Evolutionary conservation across 768 basidiomycete species (phyloP).

Genomic region (Sporobolomyces pararoseus): DNA sequence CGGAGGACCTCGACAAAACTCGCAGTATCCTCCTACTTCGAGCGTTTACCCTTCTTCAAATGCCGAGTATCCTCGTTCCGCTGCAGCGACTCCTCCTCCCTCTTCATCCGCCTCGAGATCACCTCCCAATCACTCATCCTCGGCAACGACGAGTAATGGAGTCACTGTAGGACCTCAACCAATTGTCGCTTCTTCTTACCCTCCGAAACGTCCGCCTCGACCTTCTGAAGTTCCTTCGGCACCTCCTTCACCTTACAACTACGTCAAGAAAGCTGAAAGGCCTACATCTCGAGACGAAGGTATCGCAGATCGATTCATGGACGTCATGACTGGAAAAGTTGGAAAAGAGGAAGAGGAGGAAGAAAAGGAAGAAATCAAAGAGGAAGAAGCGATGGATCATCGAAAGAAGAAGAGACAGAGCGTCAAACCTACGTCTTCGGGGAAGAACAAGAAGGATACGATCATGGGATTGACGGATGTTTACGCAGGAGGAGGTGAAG

Average conservation of each 20-base stretch:
- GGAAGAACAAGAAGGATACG: constrained; percentile 40
- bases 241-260: constrained; percentile 12
- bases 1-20: not conserved
- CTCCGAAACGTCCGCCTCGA: constrained; percentile 13
- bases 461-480: constrained; percentile 30
- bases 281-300: constrained; percentile 14
- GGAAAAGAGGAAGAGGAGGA: not conserved
- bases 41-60: not conserved
- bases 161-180: not conserved
- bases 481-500: constrained; percentile 26
- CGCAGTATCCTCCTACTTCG: constrained; percentile 7
- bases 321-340: constrained; percentile 15
- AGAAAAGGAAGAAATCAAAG: constrained; percentile 5
- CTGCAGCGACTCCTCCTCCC: not conserved
- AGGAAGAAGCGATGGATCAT: not conserved
- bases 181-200: constrained; percentile 1
- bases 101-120: not conserved
- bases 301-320: constrained; percentile 18
- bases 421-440: not conserved
- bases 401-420: constrained; percentile 20
- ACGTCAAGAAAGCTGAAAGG: constrained; percentile 5
- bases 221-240: constrained; percentile 26
- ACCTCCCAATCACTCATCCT: not conserved
- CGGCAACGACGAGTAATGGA: not conserved
- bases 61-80: constrained; percentile 7